These are phyloP conservation scores for Ustulina deusta DNA, from an alignment of 2,329 filamentous ascomycete genomes.

Conservation along the genomic window DNA sequence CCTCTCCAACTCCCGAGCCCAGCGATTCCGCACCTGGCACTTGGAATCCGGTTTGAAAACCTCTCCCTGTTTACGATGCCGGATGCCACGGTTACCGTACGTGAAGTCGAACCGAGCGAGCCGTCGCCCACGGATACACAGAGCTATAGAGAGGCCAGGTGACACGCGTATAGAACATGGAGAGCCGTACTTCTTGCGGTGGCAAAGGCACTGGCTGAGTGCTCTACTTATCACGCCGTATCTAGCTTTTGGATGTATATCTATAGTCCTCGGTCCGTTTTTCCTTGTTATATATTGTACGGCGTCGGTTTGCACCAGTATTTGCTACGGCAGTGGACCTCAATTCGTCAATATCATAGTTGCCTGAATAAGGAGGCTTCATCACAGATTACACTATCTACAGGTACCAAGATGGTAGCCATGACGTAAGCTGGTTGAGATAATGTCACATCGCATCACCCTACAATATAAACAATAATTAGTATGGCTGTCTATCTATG, in stretches of 20 bases:
- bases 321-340: no score
- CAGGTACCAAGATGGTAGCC: not conserved
- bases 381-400: not conserved
- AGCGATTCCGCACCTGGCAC: conserved; percentile 16
- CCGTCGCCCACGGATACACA: conserved; percentile 15
- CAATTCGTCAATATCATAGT: no score
- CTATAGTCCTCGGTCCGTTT: no score
- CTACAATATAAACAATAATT: not conserved
- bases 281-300: no score
- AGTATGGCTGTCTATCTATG: not conserved
- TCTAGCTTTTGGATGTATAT: no score
- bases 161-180: not conserved
- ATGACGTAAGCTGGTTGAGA: not conserved
- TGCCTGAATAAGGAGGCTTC: not conserved
- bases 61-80: conserved; percentile 15
- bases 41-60: conserved; percentile 15
- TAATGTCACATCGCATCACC: not conserved
- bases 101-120: conserved; percentile 16
- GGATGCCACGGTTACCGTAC: not conserved
- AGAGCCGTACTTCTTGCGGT: not conserved
- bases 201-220: not conserved
- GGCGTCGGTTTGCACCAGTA: no score
- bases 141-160: not conserved
- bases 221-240: not conserved
- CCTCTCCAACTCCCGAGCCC: conserved; percentile 30